phyloP scores from a whole-genome alignment of 2,329 filamentous ascomycete species.

The Fusarium protoensiforme region DNA sequence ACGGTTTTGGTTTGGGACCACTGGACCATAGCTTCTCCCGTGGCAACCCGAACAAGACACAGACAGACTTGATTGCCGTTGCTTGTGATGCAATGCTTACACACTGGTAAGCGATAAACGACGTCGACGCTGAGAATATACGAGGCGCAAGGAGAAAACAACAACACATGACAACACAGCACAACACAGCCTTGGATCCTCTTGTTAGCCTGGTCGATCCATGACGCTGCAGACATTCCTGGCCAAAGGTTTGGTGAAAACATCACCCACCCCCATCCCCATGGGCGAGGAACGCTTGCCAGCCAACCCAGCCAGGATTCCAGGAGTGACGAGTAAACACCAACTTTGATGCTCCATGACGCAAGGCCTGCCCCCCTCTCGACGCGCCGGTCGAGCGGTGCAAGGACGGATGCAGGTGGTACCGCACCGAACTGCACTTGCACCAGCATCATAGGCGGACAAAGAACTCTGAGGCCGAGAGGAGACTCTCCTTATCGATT shows the following conservation, averaged over 20 bases:
- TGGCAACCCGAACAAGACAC: neutral
- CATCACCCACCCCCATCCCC: neutral
- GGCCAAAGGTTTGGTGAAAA: neutral
- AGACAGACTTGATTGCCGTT: neutral
- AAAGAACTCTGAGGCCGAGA: neutral
- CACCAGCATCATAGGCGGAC: constrained; percentile 16
- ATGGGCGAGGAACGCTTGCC: neutral
- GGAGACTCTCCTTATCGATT: neutral
- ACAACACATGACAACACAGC: neutral
- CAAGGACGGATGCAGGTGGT: constrained; percentile 21
- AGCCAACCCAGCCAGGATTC: constrained; percentile 32
- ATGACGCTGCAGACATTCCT: constrained; percentile 36
- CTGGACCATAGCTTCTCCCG: neutral
- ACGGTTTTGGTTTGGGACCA: neutral
- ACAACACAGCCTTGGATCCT: constrained; percentile 13
- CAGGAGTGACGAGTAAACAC: constrained; percentile 28
- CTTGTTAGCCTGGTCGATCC: constrained; percentile 18
- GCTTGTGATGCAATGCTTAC: constrained; percentile 28
- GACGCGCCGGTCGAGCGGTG: constrained; percentile 24
- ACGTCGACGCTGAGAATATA: constrained; percentile 6
- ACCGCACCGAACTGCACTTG: neutral
- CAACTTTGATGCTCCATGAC: constrained; percentile 37
- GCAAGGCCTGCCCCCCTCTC: constrained; percentile 25
- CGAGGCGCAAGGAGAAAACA: constrained; percentile 12
- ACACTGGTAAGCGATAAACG: neutral